Base-by-base conservation (phyloP, 306 rosid species). In the Quercus gilva region DNA sequence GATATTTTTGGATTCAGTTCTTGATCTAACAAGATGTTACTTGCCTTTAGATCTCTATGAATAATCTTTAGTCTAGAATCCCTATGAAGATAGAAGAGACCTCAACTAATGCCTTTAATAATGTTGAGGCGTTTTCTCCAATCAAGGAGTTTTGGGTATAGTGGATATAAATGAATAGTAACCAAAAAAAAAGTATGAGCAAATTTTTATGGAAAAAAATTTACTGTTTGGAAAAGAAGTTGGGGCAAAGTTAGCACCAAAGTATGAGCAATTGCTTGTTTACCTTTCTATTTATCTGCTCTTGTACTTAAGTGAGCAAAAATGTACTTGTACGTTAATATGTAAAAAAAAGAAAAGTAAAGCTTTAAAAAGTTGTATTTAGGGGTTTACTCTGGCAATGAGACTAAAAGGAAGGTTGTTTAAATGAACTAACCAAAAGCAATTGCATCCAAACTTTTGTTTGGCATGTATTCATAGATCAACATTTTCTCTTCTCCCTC, bases 391-490 rank as follows among this genome's bases (percentile, higher is more conserved):
- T 11, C 4, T 45, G 4, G 52, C 14, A 12, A 11, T 45, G 52
- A 11, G 52, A 9, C 52, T 45, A 45, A 0, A 10, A 45, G 52
- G 52, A 18, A 41, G n/a, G 58, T n/a, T 55, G 23, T 1, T n/a
- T 52, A 3, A 19, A 26, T 8, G 13, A 12, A 69, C 76, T 70
- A 41, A 78, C 71, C 72, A 29, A 60, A 79, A 25, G 60, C 37
- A 23, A 55, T 69, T 11, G 87, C 78, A 56, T 85, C 89, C 79
- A 83, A 83, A 52, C 89, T 88, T 56, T 78, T 76, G 64, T 88
- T 88, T 20, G 83, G 75, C 52, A 74, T 80, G 8, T 63, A 68
- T 20, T 80, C 71, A 56, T 80, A 74, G 2, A 73, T 55, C 6
- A 80, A 52, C 75, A 74, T 41, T 75, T 55, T 80, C 52, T 80